Base-by-base conservation (phyloP, 1,284 basidiomycete genomes). In the Melampsora americana region DNA sequence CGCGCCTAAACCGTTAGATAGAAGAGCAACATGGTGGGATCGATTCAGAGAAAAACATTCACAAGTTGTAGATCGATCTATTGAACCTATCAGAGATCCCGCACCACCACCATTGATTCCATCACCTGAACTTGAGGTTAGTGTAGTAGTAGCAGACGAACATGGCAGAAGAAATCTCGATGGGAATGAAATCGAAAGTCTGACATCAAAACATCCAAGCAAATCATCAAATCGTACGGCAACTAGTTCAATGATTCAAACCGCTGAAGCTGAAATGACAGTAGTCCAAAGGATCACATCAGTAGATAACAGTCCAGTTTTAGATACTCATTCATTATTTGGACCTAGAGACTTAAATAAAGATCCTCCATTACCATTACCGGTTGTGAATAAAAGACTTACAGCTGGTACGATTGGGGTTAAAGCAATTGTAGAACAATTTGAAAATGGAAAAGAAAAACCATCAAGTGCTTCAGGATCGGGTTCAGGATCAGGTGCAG, bases 231-330 rank as follows among this genome's bases (percentile, higher is more conserved):
- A n/a, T 30, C 46, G 48, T 35, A 74, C 71, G 16, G 71, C 71
- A 12, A 74, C 71, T 16, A 66, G 62, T 23, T 74, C 71, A 9
- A 74, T 74, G 71, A 59, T 74, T 32, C 62, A 74, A 26, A 64
- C 71, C 1, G 62, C 65, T 18, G 42, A 62, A n/a, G 65, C 62
- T 44, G 46, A 74, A 23, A 74, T 74, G 71, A 67, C 65, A 12
- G 71, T 74, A 16, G 53, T 66, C 1, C 64, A 74, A 32, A 62
- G 71, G 20, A 39, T 74, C 11, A 20, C 48, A 50, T 53, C 53
- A 28, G 65, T 46, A 16, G 71, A 74, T 59, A 74, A 50, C 39
- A 67, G 62, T 48, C 35, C 35, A 53, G n/a, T 67, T 23, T 39
- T 61, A 0, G 70, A 72, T 23, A 65, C 62, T 12, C 64, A 42